A percentile compares a stretch with the other conserved stretches of the same genome.
phyloP scores from a whole-genome alignment of 2,329 filamentous ascomycete species.

The Alternaria triticina region DNA sequence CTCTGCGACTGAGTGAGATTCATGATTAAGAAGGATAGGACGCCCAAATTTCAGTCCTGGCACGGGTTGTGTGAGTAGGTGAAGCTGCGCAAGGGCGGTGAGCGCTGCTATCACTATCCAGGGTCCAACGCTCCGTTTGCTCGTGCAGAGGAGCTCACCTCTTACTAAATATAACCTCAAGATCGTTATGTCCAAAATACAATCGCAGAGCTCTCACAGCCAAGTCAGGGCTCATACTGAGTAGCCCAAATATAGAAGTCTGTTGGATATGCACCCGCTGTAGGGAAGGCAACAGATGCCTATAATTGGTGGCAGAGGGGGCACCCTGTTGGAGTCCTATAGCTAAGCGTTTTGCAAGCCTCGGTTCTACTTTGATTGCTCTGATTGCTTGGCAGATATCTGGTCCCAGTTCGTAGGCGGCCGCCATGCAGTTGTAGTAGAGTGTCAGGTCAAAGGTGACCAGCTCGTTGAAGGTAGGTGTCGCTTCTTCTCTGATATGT shows the following conservation, averaged over 20 bases:
- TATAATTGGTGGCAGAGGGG: not conserved
- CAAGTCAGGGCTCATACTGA: constrained; percentile 1
- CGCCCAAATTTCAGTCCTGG: not conserved
- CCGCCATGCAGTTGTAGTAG: constrained; percentile 4
- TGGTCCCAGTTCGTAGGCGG: constrained; percentile 3
- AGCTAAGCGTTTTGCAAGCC: not conserved
- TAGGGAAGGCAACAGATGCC: constrained; percentile 5
- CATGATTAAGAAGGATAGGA: not conserved
- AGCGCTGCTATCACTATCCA: not conserved
- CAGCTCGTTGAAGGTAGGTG: constrained; percentile 1
- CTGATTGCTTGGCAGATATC: not conserved
- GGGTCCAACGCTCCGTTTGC: not conserved
- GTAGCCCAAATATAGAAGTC: not conserved
- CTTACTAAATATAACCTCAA: not conserved
- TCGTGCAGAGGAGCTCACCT: not conserved
- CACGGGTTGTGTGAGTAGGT: not conserved
- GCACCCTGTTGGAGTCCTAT: not conserved
- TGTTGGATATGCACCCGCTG: constrained; percentile 1
- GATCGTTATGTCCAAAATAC: not conserved
- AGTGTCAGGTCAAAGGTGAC: constrained; percentile 6
- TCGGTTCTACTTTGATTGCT: not conserved
- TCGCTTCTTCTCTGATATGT: not conserved
- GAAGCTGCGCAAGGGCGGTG: not conserved
- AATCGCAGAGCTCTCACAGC: constrained; percentile 3
- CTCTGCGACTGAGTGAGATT: not conserved